These are phyloP conservation scores for Stachybotrys echinatus DNA, from an alignment of 2,329 filamentous ascomycete species.

Conservation along the genomic window DNA sequence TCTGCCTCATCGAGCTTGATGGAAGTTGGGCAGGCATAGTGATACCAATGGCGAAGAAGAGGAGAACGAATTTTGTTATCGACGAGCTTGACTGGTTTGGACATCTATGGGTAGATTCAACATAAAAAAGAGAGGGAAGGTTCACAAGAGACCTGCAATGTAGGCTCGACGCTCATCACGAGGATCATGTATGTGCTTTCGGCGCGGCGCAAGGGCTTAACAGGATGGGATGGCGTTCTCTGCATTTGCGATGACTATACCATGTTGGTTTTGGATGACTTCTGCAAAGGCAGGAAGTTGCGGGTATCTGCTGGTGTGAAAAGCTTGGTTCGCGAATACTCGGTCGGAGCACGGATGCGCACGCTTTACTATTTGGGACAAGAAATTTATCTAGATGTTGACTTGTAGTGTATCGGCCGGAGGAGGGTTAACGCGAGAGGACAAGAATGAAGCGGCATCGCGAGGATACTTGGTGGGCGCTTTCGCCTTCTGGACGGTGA, in stretches of 20 bases:
- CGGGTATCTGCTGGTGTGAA: background rate
- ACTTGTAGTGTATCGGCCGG: no score
- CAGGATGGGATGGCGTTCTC: background rate
- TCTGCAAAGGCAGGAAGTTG: background rate
- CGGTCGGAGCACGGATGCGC: no score
- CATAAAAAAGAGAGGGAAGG: background rate
- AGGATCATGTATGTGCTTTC: background rate
- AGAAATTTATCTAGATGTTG: no score
- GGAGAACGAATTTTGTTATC: no score
- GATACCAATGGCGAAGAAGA: background rate
- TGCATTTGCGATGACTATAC: background rate
- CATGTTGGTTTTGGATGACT: background rate
- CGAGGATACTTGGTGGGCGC: no score
- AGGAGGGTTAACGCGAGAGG: no score
- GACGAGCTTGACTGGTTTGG: no score
- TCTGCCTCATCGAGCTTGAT: background rate
- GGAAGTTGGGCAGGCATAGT: background rate
- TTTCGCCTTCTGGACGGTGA: no score
- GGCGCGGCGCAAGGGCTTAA: background rate
- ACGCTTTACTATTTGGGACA: no score
- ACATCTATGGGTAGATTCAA: no score
- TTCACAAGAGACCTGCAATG: background rate
- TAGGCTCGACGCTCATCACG: background rate
- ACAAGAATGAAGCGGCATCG: no score
- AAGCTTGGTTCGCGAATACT: background rate